These are phyloP conservation scores for Claviceps sp. DNA, from an alignment of 2,329 filamentous ascomycete genomes.

Conservation along the genomic window DNA sequence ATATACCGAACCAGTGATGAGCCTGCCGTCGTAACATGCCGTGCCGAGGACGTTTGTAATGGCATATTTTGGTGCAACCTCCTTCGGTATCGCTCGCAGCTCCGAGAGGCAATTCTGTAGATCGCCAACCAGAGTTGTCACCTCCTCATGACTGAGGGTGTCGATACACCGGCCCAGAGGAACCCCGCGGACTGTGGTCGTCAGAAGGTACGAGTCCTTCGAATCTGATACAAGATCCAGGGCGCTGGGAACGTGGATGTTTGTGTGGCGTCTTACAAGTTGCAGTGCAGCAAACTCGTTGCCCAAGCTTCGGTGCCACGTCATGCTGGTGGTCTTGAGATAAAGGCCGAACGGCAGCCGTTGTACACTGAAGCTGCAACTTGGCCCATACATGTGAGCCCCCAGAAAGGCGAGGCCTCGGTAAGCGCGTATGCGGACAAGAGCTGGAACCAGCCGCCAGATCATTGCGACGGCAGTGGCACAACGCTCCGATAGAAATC, in stretches of 20 bases:
- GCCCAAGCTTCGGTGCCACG: background rate
- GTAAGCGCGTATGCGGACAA: constrained; percentile 1
- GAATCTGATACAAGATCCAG: constrained; percentile 3
- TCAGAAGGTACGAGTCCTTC: constrained; percentile 1
- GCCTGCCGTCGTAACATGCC: constrained; percentile 1
- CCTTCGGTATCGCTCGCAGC: constrained; percentile 3
- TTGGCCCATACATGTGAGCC: constrained; percentile 6
- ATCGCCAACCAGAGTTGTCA: background rate
- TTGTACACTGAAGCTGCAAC: constrained; percentile 8
- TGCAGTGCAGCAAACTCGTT: constrained; percentile 4
- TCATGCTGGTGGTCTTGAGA: background rate
- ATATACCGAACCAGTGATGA: background rate
- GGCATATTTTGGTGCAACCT: background rate
- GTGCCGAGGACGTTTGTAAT: background rate
- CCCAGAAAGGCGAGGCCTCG: background rate
- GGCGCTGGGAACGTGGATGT: background rate
- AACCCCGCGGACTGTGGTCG: background rate
- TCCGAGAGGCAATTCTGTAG: background rate
- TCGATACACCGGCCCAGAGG: constrained; percentile 1
- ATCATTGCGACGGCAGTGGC: background rate
- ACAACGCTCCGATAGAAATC: background rate
- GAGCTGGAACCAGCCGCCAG: background rate
- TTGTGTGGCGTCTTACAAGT: constrained; percentile 3
- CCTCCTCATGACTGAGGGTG: constrained; percentile 2
- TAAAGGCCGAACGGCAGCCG: constrained; percentile 11